A percentile compares a stretch with the other conserved stretches of the same genome.
phyloP scores from a whole-genome alignment of 2,329 filamentous ascomycete species.

The Blumeriella jaapii region DNA sequence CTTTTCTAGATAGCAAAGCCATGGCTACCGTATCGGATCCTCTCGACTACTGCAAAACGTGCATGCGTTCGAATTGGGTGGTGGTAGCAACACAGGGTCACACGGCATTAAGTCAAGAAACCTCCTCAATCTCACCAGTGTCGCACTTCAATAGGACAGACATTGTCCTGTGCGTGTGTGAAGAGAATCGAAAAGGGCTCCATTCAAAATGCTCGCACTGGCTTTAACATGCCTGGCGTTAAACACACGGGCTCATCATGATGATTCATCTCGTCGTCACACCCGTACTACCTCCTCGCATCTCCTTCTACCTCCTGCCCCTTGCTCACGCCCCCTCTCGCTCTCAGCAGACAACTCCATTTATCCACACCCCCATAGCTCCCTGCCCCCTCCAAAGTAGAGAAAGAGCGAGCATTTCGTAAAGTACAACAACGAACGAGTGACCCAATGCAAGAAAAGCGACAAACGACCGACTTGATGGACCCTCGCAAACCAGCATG shows the following conservation, averaged over 20 bases:
- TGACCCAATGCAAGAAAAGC: neutral
- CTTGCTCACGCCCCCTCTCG: neutral
- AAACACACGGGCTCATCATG: neutral
- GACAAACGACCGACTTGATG: conserved; percentile 2
- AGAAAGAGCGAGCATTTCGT: conserved; percentile 4
- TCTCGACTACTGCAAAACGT: no score
- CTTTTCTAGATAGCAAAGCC: no score
- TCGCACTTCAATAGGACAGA: no score
- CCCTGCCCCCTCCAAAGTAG: neutral
- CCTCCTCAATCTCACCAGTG: no score
- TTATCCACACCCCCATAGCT: neutral
- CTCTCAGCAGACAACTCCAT: neutral
- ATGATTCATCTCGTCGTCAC: neutral
- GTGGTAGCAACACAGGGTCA: no score
- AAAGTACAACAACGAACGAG: conserved; percentile 5
- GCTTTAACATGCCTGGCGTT: neutral
- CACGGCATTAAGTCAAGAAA: no score
- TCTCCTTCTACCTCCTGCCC: neutral
- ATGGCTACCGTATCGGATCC: no score
- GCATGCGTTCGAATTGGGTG: no score
- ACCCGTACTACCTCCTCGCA: neutral
- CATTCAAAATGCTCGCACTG: neutral
- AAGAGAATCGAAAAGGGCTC: neutral
- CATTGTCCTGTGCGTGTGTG: no score
- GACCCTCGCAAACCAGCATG: conserved; percentile 4